Evolutionary conservation across 176 grass and related monocot species (phyloP).

Genomic region (Ensete ventricosum): DNA sequence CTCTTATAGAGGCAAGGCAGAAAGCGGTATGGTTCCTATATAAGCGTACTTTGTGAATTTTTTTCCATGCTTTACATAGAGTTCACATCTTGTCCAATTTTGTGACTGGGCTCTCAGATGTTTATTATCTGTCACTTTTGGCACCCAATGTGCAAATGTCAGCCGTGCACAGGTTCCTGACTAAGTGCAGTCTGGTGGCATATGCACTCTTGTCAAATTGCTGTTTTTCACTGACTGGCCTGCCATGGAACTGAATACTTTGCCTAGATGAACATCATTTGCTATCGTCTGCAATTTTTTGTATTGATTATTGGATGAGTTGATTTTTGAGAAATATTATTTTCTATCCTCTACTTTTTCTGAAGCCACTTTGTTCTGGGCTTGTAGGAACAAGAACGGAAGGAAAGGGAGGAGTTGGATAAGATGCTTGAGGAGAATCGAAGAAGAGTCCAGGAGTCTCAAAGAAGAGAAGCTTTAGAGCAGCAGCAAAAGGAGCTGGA

Average conservation of each 20-base stretch:
- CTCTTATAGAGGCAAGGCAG: slow-evolving; percentile 48
- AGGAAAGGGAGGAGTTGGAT: slow-evolving; percentile 58
- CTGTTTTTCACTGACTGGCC: background rate
- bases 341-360: background rate
- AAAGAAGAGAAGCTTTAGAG: slow-evolving; percentile 64
- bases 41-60: background rate
- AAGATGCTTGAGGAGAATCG: slow-evolving; percentile 68
- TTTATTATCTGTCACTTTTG: no score
- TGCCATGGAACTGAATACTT: background rate
- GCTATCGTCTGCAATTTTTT: no score
- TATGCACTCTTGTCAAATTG: background rate
- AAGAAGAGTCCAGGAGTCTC: slow-evolving; percentile 68
- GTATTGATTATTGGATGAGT: no score
- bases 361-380: slow-evolving; percentile 12
- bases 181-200: no score
- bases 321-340: background rate
- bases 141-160: no score
- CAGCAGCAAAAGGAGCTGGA: slow-evolving; percentile 82
- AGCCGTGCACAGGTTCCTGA: background rate
- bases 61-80: background rate
- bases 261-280: background rate
- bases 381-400: slow-evolving; percentile 53
- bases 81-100: background rate
- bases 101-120: no score
- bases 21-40: slow-evolving; percentile 50